Percentiles rank a stretch among this genome's conserved stretches.
Evolutionary conservation across 768 basidiomycete genomes (phyloP).

Genomic region (Panaeolus papilionaceus): DNA sequence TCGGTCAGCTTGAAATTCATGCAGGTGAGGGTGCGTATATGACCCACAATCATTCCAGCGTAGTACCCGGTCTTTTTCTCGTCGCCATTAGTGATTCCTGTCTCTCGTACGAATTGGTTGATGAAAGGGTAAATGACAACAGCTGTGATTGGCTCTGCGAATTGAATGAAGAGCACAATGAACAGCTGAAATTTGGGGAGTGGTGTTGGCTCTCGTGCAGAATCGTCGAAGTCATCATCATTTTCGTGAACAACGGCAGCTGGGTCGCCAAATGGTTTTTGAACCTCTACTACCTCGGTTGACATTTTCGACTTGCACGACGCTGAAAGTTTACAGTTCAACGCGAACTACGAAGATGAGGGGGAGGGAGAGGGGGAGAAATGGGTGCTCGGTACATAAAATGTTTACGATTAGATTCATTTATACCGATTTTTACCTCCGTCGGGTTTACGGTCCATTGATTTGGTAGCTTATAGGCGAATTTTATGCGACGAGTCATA

Average conservation of each 20-base stretch:
- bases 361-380: not conserved
- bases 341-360: not conserved
- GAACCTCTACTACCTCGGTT: slow-evolving; percentile 4
- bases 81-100: slow-evolving; percentile 49
- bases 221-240: slow-evolving; percentile 6
- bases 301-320: not conserved
- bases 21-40: not conserved
- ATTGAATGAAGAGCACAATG: slow-evolving; percentile 45
- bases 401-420: not conserved
- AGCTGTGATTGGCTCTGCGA: slow-evolving; percentile 50
- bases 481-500: slow-evolving; percentile 8
- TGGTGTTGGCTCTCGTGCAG: slow-evolving; percentile 35
- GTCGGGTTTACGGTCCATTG: slow-evolving; percentile 9
- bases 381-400: not conserved
- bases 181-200: slow-evolving; percentile 47
- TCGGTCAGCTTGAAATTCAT: slow-evolving; percentile 1
- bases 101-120: slow-evolving; percentile 50
- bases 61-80: slow-evolving; percentile 54
- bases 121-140: slow-evolving; percentile 55
- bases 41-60: slow-evolving; percentile 51
- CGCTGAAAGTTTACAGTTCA: not conserved
- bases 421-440: slow-evolving; percentile 3
- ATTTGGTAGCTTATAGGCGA: not conserved
- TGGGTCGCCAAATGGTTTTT: slow-evolving; percentile 7
- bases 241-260: not conserved